These are phyloP conservation scores for Rhododendron williamsianum DNA, from an alignment of 148 eudicot species.

Conservation along the genomic window DNA sequence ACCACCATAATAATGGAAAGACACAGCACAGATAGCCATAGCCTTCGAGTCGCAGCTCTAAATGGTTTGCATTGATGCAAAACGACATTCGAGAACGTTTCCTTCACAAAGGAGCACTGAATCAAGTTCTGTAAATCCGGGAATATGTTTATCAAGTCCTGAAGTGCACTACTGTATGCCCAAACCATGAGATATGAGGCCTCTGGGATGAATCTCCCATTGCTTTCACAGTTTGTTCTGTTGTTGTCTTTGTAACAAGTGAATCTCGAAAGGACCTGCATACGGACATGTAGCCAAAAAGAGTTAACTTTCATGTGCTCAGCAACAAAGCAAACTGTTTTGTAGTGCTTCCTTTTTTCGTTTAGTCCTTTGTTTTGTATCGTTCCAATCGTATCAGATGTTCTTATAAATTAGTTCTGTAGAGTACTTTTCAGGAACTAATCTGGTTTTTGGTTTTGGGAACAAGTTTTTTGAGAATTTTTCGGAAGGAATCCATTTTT, in stretches of 20 bases:
- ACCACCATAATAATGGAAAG: slow-evolving; percentile 50
- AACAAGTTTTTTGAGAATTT: neutral
- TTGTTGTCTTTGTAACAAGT: slow-evolving; percentile 37
- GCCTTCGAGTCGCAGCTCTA: slow-evolving; percentile 22
- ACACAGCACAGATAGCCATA: slow-evolving; percentile 50
- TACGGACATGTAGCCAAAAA: neutral
- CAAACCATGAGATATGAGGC: slow-evolving; percentile 28
- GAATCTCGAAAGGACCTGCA: slow-evolving; percentile 60
- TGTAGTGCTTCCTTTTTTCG: neutral
- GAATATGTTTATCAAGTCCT: slow-evolving; percentile 44
- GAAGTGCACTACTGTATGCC: slow-evolving; percentile 57
- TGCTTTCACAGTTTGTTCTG: slow-evolving; percentile 20
- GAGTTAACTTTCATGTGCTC: neutral
- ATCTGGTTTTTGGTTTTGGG: neutral
- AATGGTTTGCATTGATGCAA: slow-evolving; percentile 50
- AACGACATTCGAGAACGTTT: slow-evolving; percentile 34
- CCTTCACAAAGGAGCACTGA: slow-evolving; percentile 44
- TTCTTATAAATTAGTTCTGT: neutral
- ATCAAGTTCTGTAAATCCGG: slow-evolving; percentile 53
- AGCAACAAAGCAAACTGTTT: neutral
- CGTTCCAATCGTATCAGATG: no score
- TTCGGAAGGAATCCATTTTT: neutral
- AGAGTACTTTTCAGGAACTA: neutral
- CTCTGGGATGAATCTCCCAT: slow-evolving; percentile 42
- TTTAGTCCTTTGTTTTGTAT: neutral